Conservation (phyloP, 2,329 filamentous ascomycete species). For the Botrytis aclada region DNA sequence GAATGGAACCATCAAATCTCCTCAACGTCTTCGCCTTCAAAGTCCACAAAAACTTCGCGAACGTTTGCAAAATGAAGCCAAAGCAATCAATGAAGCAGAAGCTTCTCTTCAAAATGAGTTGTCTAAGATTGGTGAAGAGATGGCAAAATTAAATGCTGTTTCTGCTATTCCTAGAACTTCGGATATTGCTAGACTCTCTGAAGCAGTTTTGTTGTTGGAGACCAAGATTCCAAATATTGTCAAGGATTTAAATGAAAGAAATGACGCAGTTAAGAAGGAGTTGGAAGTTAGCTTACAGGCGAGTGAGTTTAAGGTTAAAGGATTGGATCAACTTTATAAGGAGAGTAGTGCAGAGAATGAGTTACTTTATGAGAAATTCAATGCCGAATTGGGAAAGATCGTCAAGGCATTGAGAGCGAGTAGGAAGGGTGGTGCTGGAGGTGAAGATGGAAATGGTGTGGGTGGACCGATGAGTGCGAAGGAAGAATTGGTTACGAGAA, state of each 20-base stretch:
- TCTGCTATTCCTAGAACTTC: conserved; percentile 35
- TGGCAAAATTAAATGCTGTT: conserved; percentile 55
- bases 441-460: neutral
- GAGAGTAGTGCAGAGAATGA: conserved; percentile 90
- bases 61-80: conserved; percentile 78
- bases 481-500: conserved; percentile 68
- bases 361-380: conserved; percentile 86
- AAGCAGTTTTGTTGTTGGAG: conserved; percentile 65
- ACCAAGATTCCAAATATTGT: conserved; percentile 59
- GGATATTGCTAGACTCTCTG: conserved; percentile 45
- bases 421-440: neutral
- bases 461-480: conserved; percentile 69
- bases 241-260: conserved; percentile 57
- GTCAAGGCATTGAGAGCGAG: conserved; percentile 65
- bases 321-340: conserved; percentile 84
- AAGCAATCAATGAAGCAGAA: conserved; percentile 67
- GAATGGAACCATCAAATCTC: conserved; percentile 25
- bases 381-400: conserved; percentile 83
- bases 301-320: conserved; percentile 73
- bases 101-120: conserved; percentile 71
- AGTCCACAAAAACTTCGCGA: conserved; percentile 76
- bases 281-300: conserved; percentile 69
- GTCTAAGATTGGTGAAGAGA: conserved; percentile 75
- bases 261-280: conserved; percentile 65
- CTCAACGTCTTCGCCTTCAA: conserved; percentile 59